Evolutionary conservation across 805 yeast genomes (phyloP), one percentile per base, ranked within the genome.

Genomic region (Isabelozyma pseudorhagii): DNA sequence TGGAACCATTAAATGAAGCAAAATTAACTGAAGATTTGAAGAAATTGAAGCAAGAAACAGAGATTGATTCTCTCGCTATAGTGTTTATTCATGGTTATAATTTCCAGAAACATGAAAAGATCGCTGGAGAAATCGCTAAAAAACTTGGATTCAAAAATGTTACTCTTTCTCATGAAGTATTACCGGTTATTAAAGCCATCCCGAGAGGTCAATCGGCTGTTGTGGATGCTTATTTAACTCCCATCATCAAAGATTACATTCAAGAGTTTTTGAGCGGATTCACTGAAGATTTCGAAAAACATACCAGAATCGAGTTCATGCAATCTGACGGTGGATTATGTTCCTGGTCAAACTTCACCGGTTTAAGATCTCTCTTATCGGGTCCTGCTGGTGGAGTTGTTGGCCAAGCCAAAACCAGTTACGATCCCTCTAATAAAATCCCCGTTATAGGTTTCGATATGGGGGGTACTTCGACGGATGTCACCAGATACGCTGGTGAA

Each of bases 391-490:
- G 63, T 38, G 63, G 63, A n/a, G 59, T 57, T 11, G 61, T 59
- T 41, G 63, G 63, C 14, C 50, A 54, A 39, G 56, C 58, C 13
- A 48, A 49, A 38, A 59, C 63, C 28, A 56, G 53, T 45, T 57
- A 50, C 46, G 60, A 65, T 49, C 53, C 36, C 7, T 76, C 82
- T 52, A 78, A 79, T 48, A 67, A 69, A 10, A 76, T 78, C 21
- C 91, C 96, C 0, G 73, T 87, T 44, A 79, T 89, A 49, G 96
- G 94, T 0, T 87, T 89, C 56, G 96, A 89, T 66, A 87, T 89
- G 92, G 96, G 96, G 45, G 96, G 96, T 45, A 89, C 96, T 1
- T 85, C 93, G 0, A 89, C 96, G 1, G 96, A 89, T 68, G 92
- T 87, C 4, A 83, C 90, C 5, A 74, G 96, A 53, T 89, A 72